These are phyloP conservation scores for Dendrobium chrysotoxum DNA, from an alignment of 106 monocot genomes.

Conservation along the genomic window DNA sequence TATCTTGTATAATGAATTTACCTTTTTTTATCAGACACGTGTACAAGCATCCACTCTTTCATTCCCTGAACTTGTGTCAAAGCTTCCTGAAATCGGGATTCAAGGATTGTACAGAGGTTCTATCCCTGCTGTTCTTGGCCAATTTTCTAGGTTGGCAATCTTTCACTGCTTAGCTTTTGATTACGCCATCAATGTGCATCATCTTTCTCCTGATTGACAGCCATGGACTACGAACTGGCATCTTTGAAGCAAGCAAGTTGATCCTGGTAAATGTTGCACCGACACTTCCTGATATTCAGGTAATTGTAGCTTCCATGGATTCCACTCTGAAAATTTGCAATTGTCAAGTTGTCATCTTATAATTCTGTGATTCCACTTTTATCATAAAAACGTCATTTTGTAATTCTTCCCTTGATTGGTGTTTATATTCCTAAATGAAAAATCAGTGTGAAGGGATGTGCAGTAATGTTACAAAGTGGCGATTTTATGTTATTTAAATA, in stretches of 20 bases:
- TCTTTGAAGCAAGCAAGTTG: slow-evolving; percentile 96
- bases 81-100: slow-evolving; percentile 86
- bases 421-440: not conserved
- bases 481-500: not conserved
- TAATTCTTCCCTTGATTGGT: not conserved
- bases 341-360: not conserved
- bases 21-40: slow-evolving; percentile 57
- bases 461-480: not conserved
- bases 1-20: slow-evolving; percentile 1
- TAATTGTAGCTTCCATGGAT: slow-evolving; percentile 11
- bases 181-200: not conserved
- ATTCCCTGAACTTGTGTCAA: slow-evolving; percentile 85
- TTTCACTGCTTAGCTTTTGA: slow-evolving; percentile 7
- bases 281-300: slow-evolving; percentile 90
- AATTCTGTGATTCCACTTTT: not conserved
- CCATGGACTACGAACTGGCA: slow-evolving; percentile 93
- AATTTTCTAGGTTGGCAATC: slow-evolving; percentile 78
- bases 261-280: slow-evolving; percentile 87
- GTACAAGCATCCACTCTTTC: slow-evolving; percentile 98
- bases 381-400: not conserved
- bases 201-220: slow-evolving; percentile 25
- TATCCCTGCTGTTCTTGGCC: slow-evolving; percentile 91
- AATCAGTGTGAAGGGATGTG: not conserved
- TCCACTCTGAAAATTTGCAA: not conserved
- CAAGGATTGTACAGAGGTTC: slow-evolving; percentile 88